These are phyloP conservation scores for Periglandula ipomoeae DNA, from an alignment of 2,329 filamentous ascomycete genomes.

Conservation along the genomic window DNA sequence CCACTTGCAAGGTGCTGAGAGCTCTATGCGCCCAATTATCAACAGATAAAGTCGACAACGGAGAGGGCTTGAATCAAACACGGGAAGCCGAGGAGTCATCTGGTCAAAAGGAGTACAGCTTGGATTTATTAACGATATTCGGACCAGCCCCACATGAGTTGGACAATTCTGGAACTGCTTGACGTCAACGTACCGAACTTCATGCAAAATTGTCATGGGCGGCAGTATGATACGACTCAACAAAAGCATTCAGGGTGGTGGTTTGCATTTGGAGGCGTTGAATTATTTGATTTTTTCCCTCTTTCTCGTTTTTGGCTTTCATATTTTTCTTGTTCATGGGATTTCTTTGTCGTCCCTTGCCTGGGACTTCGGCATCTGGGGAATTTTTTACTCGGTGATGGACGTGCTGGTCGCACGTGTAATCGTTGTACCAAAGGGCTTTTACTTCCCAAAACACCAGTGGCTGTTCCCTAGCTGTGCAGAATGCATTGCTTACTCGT, in stretches of 20 bases:
- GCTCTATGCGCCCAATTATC: not conserved
- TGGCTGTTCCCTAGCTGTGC: constrained; percentile 18
- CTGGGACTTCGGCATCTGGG: constrained; percentile 3
- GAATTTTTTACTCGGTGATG: constrained; percentile 2
- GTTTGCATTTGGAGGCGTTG: constrained; percentile 31
- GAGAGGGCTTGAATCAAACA: not conserved
- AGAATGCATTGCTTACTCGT: constrained; percentile 18
- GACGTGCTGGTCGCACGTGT: not conserved
- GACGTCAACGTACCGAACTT: not conserved
- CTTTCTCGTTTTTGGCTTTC: constrained; percentile 9
- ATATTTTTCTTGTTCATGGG: constrained; percentile 6
- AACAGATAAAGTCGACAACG: not conserved
- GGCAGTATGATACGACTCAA: constrained; percentile 6
- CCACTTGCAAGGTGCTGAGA: not conserved
- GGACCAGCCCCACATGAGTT: constrained; percentile 3
- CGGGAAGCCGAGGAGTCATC: not conserved
- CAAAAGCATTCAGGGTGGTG: constrained; percentile 20
- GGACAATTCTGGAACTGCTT: constrained; percentile 7
- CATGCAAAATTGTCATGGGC: not conserved
- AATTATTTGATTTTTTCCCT: constrained; percentile 16
- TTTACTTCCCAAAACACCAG: constrained; percentile 1
- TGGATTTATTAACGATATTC: constrained; percentile 9
- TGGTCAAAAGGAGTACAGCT: constrained; percentile 5
- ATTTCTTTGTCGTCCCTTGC: constrained; percentile 1
- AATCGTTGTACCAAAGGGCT: constrained; percentile 4